Evolutionary conservation across 352 stramenopile genomes (phyloP), one percentile per base, ranked within the genome.

Genomic region (Nothophytophthora sp.): DNA sequence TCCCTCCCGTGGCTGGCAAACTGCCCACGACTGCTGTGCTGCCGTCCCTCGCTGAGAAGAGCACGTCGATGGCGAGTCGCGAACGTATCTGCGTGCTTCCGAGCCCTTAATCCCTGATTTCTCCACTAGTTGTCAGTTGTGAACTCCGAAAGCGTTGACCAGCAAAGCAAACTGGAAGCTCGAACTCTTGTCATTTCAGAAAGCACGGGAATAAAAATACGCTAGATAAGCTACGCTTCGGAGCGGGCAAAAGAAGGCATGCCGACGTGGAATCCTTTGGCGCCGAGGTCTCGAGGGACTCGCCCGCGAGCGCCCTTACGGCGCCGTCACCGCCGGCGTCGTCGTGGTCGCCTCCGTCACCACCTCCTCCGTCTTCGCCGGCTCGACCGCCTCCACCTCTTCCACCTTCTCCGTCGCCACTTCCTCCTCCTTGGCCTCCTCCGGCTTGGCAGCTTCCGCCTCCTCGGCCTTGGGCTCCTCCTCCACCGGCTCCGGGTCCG

Each of bases 151-250:
- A n/a, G n/a, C n/a, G n/a, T n/a, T n/a, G n/a, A n/a, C 20, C 28
- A 39, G 27, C 47, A 24, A n/a, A 39, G 29, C 12, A 55, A 55
- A 35, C 24, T 6, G 57, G 37, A 56, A 61, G 30, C 27, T 48
- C 37, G 24, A 27, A 51, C 4, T 50, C n/a, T 60, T 59, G 60
- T 55, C 38, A 65, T 58, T 63, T 59, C 41, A 67, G 60, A 60
- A 67, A 52, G 38, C 43, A 42, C 33, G 36, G 38, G n/a, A 60
- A 67, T 66, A 71, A 60, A 67, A 60, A 60, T 51, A n/a, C 42
- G 33, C 63, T 56, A 36, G 35, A 49, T 60, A 61, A 52, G 50
- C 41, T 68, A 64, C 32, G 54, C 48, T 50, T 54, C 25, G 47
- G 41, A 40, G 47, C 39, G 51, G 29, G 47, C 35, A 50, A 69